Conservation (phyloP, 1,284 basidiomycete species). For the Cystobasidium pallidum region DNA sequence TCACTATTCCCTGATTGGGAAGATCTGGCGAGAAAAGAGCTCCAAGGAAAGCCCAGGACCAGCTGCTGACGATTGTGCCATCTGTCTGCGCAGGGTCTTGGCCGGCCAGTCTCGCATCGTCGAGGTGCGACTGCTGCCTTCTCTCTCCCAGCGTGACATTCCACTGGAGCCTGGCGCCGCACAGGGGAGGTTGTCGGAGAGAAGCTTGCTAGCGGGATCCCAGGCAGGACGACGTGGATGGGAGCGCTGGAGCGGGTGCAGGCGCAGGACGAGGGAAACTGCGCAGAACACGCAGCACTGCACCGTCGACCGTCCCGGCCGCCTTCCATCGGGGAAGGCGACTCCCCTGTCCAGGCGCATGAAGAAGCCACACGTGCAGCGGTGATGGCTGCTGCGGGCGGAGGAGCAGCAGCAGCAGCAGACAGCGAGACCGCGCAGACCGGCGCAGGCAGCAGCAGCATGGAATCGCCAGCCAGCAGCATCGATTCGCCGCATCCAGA, state of each 20-base stretch:
- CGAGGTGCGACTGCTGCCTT: too few species aligned
- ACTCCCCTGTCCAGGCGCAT: background rate
- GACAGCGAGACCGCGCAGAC: background rate
- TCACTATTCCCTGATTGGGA: conserved; percentile 10
- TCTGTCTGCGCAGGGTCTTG: background rate
- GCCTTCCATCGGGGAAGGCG: background rate
- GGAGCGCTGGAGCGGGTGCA: conserved; percentile 3
- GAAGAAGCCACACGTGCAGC: background rate
- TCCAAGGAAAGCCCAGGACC: background rate
- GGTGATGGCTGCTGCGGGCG: background rate
- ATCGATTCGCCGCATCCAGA: background rate
- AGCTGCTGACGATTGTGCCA: background rate
- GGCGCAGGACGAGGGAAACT: background rate
- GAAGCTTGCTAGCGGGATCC: background rate
- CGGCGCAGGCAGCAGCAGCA: background rate
- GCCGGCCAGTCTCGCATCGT: too few species aligned
- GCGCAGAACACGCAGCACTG: background rate
- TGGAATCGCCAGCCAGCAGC: background rate
- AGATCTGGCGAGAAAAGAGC: conserved; percentile 1
- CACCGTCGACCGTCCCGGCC: too few species aligned
- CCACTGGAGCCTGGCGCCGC: too few species aligned
- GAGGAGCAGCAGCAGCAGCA: background rate
- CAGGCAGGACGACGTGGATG: conserved; percentile 9
- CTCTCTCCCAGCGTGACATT: too few species aligned
- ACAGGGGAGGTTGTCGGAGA: too few species aligned